Evolutionary conservation across 441 rosid genomes (phyloP), one percentile per base, ranked within the genome.

Genomic region (Capsella rubella): DNA sequence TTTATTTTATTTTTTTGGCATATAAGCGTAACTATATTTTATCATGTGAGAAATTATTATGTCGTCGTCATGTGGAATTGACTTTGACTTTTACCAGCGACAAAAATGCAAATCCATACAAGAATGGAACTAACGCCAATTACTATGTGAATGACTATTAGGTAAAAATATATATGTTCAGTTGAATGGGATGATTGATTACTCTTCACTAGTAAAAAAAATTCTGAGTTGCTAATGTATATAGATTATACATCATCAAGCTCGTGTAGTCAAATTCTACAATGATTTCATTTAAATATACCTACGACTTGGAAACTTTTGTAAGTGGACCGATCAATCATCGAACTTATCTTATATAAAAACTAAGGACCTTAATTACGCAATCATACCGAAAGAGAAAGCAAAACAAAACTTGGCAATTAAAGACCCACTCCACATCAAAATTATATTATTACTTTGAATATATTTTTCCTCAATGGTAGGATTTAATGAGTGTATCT

Each of bases 1-100:
- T 15, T 58, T 27, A 8, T 8, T 57, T 50, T 39, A 59, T 65
- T 53, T 68, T 21, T 21, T 21, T 21, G 25, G 25, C 25, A 21
- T 21, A 21, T 21, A 21, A 21, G 42, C 43, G 9, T 52, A 34
- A 4, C 42, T 59, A 9, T 42, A 59, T 39, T 2, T 59, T 25
- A 11, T 61, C 3, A 57, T 40, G 35, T 64, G 52, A 67, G 50
- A 53, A 28, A 39, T 37, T 65, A 35, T 56, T 65, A 35, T 56
- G 40, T 71, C 12, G 57, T 73, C 51, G 18, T 65, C 66, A 35
- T n/a, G 32, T 56, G 71, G 34, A 64, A 37, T 47, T 56, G 77
- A 65, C 71, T 57, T 21, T 56, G 65, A 64, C 77, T 65, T 73
- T 2, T 46, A 69, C 37, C 57, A 46, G 46, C 49, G 47, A 50